These are phyloP conservation scores for Cyclospora cayetanensis DNA, from an alignment of 169 alveolate species.

Conservation along the genomic window DNA sequence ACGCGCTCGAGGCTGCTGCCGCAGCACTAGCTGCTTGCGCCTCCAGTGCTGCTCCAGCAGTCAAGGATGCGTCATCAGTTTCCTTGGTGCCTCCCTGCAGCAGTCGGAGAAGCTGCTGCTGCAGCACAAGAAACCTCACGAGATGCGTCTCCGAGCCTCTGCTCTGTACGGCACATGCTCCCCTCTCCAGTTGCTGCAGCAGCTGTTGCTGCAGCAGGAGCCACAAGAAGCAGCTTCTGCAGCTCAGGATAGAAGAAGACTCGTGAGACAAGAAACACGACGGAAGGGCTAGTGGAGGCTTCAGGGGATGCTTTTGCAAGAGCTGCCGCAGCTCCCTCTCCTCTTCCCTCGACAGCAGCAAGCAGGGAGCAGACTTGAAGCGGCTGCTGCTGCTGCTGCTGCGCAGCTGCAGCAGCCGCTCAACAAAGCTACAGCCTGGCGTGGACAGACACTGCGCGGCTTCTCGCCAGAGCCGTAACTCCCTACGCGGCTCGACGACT, in stretches of 20 bases:
- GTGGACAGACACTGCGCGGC: constrained; percentile 2
- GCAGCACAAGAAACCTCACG: not conserved
- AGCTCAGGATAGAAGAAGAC: constrained; percentile 36
- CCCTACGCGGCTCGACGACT: not conserved
- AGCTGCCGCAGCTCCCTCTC: constrained; percentile 17
- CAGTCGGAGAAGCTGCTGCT: constrained; percentile 56
- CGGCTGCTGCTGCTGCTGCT: constrained; percentile 45
- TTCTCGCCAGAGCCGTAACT: constrained; percentile 30
- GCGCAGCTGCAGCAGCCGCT: not conserved
- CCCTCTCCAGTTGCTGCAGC: constrained; percentile 54
- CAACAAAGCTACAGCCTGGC: not conserved
- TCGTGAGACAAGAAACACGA: constrained; percentile 30
- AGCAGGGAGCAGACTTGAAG: not conserved
- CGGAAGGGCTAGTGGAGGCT: not conserved
- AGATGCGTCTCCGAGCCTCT: constrained; percentile 3
- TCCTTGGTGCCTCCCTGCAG: no score
- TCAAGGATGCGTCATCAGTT: not conserved
- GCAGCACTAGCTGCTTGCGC: constrained; percentile 9
- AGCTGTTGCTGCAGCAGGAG: constrained; percentile 52
- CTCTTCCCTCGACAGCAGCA: constrained; percentile 32
- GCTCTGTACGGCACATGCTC: constrained; percentile 4
- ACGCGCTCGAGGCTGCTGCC: no score
- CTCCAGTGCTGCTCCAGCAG: not conserved
- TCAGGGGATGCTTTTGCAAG: constrained; percentile 37
- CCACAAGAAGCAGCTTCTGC: constrained; percentile 62